These are phyloP conservation scores for Wolfiporia cocos DNA, from an alignment of 1,284 basidiomycete species.

Conservation along the genomic window DNA sequence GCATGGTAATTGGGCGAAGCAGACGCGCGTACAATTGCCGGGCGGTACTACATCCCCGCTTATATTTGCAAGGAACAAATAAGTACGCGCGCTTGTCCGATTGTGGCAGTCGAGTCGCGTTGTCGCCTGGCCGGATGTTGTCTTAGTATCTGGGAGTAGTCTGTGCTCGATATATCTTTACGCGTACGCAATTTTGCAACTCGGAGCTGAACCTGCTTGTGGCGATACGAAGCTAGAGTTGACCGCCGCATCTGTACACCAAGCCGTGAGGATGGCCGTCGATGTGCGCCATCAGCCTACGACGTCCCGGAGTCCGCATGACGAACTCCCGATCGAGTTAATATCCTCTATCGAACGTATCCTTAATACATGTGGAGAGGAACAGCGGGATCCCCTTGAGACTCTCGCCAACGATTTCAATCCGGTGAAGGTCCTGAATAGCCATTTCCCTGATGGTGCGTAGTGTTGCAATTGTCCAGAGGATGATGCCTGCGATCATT, in stretches of 20 bases:
- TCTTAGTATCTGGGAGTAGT: too few relatives aligned
- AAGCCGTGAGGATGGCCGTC: conserved; percentile 6
- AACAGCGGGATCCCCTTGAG: conserved; percentile 49
- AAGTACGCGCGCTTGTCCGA: too few relatives aligned
- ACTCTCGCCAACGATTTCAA: conserved; percentile 52
- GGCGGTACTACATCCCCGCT: conserved; percentile 17
- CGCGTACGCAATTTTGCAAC: too few relatives aligned
- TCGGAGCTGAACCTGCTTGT: too few relatives aligned
- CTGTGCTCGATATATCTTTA: too few relatives aligned
- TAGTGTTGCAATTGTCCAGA: too few relatives aligned
- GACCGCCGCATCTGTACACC: too few relatives aligned
- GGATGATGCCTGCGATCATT: too few relatives aligned
- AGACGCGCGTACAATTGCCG: too few relatives aligned
- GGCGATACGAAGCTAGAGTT: too few relatives aligned
- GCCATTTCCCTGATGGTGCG: conserved; percentile 73
- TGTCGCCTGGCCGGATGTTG: too few relatives aligned
- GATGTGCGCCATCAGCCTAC: conserved; percentile 8
- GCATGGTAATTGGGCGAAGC: conserved; percentile 14
- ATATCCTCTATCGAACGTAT: conserved; percentile 63
- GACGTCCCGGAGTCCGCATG: conserved; percentile 17
- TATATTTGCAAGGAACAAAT: conserved; percentile 2
- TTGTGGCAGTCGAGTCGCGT: too few relatives aligned
- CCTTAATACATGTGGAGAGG: conserved; percentile 43
- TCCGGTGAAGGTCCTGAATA: conserved; percentile 56
- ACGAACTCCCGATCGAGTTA: conserved; percentile 57